These are phyloP conservation scores for Erucastrum elatum DNA, from an alignment of 345 rosid species.

Conservation along the genomic window DNA sequence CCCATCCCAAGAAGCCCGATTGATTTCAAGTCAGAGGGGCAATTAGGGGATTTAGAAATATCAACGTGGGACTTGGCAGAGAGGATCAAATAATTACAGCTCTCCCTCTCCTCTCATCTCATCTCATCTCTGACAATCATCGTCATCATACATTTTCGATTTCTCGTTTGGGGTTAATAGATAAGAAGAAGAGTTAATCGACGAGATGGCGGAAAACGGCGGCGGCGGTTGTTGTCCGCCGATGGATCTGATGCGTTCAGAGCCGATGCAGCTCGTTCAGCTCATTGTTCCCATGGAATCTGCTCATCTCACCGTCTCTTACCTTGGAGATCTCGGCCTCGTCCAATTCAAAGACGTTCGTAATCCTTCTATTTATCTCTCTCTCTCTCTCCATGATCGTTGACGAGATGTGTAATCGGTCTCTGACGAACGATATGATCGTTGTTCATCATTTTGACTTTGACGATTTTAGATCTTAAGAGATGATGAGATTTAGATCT, in stretches of 20 bases:
- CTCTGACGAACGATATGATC: no score
- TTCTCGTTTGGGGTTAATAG: conserved; percentile 15
- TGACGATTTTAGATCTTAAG: conserved; percentile 5
- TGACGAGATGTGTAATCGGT: neutral
- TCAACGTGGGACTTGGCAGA: neutral
- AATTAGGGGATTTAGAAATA: neutral
- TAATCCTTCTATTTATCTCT: conserved; percentile 25
- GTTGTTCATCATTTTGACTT: conserved; percentile 7
- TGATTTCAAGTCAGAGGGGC: neutral
- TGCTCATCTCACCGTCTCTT: conserved; percentile 83
- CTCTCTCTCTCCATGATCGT: neutral
- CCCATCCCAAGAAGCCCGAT: neutral
- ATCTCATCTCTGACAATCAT: conserved; percentile 5
- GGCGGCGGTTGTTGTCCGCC: conserved; percentile 70
- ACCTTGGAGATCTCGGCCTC: conserved; percentile 91
- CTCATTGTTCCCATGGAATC: conserved; percentile 91
- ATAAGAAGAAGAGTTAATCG: neutral
- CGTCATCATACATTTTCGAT: neutral
- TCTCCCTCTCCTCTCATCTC: conserved; percentile 14
- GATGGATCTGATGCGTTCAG: conserved; percentile 95
- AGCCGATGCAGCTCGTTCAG: conserved; percentile 92
- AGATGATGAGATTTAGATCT: neutral
- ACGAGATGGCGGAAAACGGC: conserved; percentile 51
- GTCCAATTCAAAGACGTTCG: conserved; percentile 95
- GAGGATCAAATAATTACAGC: conserved; percentile 18